Base-by-base conservation (phyloP, 2,329 filamentous ascomycete genomes). In the Cladophialophora immunda region DNA sequence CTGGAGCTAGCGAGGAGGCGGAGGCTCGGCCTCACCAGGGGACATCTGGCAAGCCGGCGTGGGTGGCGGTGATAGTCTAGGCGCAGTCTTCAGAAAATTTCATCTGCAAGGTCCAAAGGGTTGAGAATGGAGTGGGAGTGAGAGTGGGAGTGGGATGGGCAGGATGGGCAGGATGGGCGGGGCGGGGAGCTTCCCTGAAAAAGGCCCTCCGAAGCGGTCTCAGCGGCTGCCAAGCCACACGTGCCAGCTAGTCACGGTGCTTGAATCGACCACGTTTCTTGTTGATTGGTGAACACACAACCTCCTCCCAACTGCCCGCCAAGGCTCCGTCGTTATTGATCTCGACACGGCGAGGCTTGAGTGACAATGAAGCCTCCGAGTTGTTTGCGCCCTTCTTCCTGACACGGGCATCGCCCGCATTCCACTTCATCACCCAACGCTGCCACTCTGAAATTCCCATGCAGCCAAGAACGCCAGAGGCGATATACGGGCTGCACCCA, bases 251-350 rank as follows among this genome's bases (percentile, higher is more conserved):
- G 27, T 67, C 29, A 58, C 5, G 32, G 53, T 13, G 32, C 32
- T 29, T 29, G 29, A 52, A 29, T 13, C 9, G 27, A 29, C 45
- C 67, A 68, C 67, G 67, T 68, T 65, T 55, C 55, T 25, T 8
- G 27, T 60, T 68, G 63, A 68, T 68, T 68, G 67, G 67, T 53
- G 63, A 36, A n/a, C n/a, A 65, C 45, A n/a, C 56, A 62, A 66
- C 67, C 55, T 68, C 47, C n/a, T 13, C 25, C 5, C 29, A 45
- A 29, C 25, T 19, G 19, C 41, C 9, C 2, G 53, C 55, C 62
- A 59, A 58, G 54, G 29, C 56, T 64, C 15, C 22, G 29, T 34
- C 19, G 22, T 25, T 9, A n/a, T 32, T 50, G 45, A 22, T 15
- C 9, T 25, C 22, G 45, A 25, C 45, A 13, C 13, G 45, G 45